phyloP scores from a whole-genome alignment of 305 asterid species.

The Rubia occidens region DNA sequence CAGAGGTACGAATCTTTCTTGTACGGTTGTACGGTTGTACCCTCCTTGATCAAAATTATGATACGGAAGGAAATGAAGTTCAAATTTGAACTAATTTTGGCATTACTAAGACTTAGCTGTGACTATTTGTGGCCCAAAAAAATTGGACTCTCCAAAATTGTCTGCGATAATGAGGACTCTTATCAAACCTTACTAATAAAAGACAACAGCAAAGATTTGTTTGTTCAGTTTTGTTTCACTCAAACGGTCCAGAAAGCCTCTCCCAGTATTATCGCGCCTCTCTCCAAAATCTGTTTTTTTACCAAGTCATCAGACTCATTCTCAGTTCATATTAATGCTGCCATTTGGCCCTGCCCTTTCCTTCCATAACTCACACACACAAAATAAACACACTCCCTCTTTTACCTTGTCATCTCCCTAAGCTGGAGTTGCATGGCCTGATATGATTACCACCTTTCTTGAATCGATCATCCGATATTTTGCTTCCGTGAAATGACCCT shows the following conservation, averaged over 20 bases:
- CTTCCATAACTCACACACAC: background rate
- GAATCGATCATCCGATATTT: background rate
- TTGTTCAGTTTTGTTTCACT: constrained; percentile 10
- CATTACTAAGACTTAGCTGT: background rate
- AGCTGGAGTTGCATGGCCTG: constrained; percentile 1
- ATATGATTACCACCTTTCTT: background rate
- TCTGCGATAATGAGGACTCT: constrained; percentile 23
- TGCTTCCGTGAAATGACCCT: constrained; percentile 45
- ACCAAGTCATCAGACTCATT: constrained; percentile 40
- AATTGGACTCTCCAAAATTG: constrained; percentile 14
- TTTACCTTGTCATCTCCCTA: background rate
- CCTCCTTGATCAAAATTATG: too few relatives aligned
- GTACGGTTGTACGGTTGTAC: too few relatives aligned
- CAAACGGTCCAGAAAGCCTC: constrained; percentile 26
- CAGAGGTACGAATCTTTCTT: background rate
- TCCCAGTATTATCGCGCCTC: constrained; percentile 29
- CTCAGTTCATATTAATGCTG: constrained; percentile 25
- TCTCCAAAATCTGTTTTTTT: constrained; percentile 29
- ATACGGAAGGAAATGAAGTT: background rate
- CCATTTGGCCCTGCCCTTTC: constrained; percentile 13
- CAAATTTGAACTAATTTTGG: constrained; percentile 1
- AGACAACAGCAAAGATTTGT: constrained; percentile 14
- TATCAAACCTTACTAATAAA: constrained; percentile 7
- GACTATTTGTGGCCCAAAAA: constrained; percentile 29
- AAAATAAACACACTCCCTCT: background rate